Conservation (phyloP, 2,329 filamentous ascomycete species). For the Lasiodiplodia theobromae region DNA sequence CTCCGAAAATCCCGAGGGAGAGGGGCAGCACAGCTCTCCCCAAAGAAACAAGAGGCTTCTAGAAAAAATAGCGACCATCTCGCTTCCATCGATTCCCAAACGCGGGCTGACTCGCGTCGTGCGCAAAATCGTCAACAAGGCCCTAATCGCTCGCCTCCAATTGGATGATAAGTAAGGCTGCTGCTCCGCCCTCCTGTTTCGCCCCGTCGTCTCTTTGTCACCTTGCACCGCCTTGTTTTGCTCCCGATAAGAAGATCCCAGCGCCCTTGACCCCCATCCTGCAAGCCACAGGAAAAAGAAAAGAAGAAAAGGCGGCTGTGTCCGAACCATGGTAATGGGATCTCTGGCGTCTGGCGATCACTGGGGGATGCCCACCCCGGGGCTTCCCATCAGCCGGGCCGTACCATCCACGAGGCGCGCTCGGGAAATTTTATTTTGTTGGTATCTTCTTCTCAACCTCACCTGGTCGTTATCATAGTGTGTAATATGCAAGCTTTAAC, state of each 20-base stretch:
- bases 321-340: constrained; percentile 20
- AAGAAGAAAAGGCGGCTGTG: neutral
- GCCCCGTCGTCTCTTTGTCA: neutral
- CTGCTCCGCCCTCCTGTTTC: neutral
- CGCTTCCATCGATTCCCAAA: neutral
- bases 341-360: neutral
- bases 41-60: neutral
- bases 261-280: neutral
- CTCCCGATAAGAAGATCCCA: neutral
- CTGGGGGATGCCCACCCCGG: neutral
- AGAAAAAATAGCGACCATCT: neutral
- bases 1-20: neutral
- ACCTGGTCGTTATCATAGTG: neutral
- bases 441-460: neutral
- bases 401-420: neutral
- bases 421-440: neutral
- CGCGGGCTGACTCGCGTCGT: neutral
- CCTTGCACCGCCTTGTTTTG: neutral
- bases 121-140: neutral
- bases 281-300: constrained; percentile 13
- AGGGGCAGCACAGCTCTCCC: too few relatives aligned
- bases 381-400: neutral
- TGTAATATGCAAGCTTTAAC: neutral
- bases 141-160: constrained; percentile 3
- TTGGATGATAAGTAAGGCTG: neutral